Base-by-base conservation (phyloP, 2,329 filamentous ascomycete genomes). In the Fusarium oligoseptatum region DNA sequence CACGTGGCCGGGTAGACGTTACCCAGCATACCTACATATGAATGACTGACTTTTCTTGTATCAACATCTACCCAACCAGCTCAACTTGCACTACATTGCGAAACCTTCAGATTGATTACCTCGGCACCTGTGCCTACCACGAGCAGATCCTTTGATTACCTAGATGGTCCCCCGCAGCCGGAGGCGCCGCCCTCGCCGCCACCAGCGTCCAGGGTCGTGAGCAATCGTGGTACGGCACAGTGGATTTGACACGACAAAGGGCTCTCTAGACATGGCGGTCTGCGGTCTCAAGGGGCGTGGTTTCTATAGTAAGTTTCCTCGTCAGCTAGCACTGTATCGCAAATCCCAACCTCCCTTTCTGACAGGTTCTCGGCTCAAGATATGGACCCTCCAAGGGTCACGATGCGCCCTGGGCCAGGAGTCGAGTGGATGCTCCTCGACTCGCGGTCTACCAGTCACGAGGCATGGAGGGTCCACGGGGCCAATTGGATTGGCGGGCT, bases 401-500 rank as follows among this genome's bases (percentile, higher is more conserved):
- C 72, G 72, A 74, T 75, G 72, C 66, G 62, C 62, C 69, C 63
- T 66, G 36, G 55, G 32, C 22, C 41, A 52, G 43, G 41, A 61
- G 64, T 72, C 41, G 61, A 72, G 72, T 70, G 72, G 72, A 50
- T 73, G 61, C 55, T 57, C 43, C 52, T 29, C 75, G 73, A 69
- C 61, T 71, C 73, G 48, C 39, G 37, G 24, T 45, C 34, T 64
- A 34, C 79, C 78, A 81, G 72, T 81, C 79, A 80, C 71, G 76
- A 61, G 72, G 70, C 68, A 43, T 22, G 55, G 11, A 43, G 68
- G 65, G 57, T 76, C 76, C 80, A 81, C 80, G 79, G 72, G 76
- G 67, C 70, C 70, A 78, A 77, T 75, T 70, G 72, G 66, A 79
- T 76, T 72, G 75, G 69, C 70, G 39, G 69, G 66, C 66, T 66